Base-by-base conservation (phyloP, 2,329 filamentous ascomycete species). In the Penicillium sp. region DNA sequence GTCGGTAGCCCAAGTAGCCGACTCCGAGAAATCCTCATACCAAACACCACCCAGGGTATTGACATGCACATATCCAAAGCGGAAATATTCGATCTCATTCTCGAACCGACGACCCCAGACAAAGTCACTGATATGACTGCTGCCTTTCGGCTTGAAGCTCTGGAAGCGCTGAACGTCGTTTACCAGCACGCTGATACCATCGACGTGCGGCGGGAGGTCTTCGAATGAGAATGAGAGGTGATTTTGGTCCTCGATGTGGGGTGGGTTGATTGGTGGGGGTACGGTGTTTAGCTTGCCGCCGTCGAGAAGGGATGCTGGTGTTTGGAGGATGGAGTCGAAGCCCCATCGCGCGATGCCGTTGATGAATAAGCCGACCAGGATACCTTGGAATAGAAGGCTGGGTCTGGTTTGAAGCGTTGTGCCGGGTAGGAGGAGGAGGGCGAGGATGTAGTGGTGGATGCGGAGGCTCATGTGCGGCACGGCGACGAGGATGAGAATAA, bases 291-390 rank as follows among this genome's bases (percentile, higher is more conserved):
- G 55, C 39, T 67, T 63, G 4, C 59, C 71, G 13, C 69, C 71
- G 30, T 69, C 65, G 11, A 73, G 67, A 27, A 85, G 64, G 18
- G 77, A 74, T 2, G 67, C 74, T 1, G 80, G 78, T 0, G 82
- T 84, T 60, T 85, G 76, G 0, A 85, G 73, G 50, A 85, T 82
- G 47, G 73, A 76, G 57, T 79, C 82, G 62, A 84, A 85, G 2
- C 81, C 82, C 82, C 82, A 85, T n/a, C 82, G 74, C 2, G 82
- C 82, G 46, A 83, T 78, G 27, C 82, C 82, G 61, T 85, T 85
- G 70, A 85, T 80, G 68, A 85, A 85, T 0, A 85, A 69, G 0
- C 82, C 83, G 10, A 84, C 67, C 0, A 85, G 72, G 5, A 85
- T 71, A n/a, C 82, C 82, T 61, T 85, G 82, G 62, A 83, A 85